phyloP scores from a whole-genome alignment of 768 basidiomycete species.

The Leccinum ochraceum region DNA sequence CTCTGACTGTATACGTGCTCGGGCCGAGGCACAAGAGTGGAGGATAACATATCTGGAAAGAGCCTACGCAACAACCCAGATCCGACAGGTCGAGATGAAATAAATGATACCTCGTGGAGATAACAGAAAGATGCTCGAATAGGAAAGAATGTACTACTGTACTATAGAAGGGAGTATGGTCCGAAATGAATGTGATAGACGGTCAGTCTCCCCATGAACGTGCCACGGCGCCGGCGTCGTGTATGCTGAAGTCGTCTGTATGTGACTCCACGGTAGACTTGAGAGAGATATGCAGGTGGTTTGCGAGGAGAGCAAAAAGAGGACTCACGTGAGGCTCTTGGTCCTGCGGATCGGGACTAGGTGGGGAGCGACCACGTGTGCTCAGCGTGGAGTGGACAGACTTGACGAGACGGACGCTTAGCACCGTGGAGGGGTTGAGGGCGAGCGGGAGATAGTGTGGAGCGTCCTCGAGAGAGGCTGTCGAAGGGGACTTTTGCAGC shows the following conservation, averaged over 20 bases:
- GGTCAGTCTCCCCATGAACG: constrained; percentile 37
- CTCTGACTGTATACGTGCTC: constrained; percentile 1
- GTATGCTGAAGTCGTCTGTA: constrained; percentile 30
- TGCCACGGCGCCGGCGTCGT: constrained; percentile 36
- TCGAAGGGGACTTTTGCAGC: constrained; percentile 24
- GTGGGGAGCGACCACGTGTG: constrained; percentile 23
- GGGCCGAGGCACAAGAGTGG: constrained; percentile 22
- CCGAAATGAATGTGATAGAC: constrained; percentile 34
- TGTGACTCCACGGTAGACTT: constrained; percentile 16
- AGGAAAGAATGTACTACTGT: constrained; percentile 17
- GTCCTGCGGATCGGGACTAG: constrained; percentile 5
- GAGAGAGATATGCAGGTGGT: constrained; percentile 1
- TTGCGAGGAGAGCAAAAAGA: background rate
- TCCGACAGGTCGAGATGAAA: constrained; percentile 28
- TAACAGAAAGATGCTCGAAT: constrained; percentile 31
- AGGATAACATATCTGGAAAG: constrained; percentile 32
- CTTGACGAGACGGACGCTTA: constrained; percentile 30
- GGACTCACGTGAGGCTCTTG: constrained; percentile 19
- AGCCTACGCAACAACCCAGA: constrained; percentile 28
- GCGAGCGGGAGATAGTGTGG: constrained; percentile 11
- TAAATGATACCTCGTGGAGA: constrained; percentile 35
- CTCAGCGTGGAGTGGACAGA: constrained; percentile 4
- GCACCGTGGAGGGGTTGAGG: constrained; percentile 11
- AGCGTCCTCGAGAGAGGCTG: constrained; percentile 25
- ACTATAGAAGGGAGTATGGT: constrained; percentile 19